Percentiles rank a stretch among this genome's conserved stretches.
Conservation (phyloP, 306 rosid genomes). For the Myrica gale region DNA sequence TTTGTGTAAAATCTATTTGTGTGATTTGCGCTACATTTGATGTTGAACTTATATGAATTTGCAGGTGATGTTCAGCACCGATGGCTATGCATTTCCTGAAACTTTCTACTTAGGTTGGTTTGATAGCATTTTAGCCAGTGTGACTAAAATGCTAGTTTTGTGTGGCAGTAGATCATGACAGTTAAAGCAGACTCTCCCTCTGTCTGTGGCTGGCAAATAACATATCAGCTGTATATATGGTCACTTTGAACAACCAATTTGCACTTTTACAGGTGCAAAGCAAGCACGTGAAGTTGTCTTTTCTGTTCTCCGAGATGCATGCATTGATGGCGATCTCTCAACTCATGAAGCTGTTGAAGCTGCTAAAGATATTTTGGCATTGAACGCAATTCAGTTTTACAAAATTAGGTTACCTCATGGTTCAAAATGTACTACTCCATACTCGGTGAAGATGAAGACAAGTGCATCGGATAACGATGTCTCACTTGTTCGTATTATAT, state of each 20-base stretch:
- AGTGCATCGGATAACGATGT: slow-evolving; percentile 35
- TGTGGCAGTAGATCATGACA: background rate
- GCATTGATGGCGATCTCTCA: slow-evolving; percentile 77
- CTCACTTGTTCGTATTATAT: slow-evolving; percentile 70
- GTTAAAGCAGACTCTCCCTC: background rate
- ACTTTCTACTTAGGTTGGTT: slow-evolving; percentile 77
- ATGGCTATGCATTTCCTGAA: slow-evolving; percentile 82
- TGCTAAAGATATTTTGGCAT: slow-evolving; percentile 68
- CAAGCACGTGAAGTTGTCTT: slow-evolving; percentile 71
- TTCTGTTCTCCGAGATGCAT: slow-evolving; percentile 69
- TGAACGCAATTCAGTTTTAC: slow-evolving; percentile 67
- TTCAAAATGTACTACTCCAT: slow-evolving; percentile 30
- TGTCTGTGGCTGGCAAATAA: background rate
- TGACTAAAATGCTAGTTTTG: background rate
- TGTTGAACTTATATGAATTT: slow-evolving; percentile 31
- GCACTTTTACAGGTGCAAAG: slow-evolving; percentile 67
- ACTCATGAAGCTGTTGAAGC: slow-evolving; percentile 72
- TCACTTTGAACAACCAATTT: slow-evolving; percentile 21
- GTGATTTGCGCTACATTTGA: slow-evolving; percentile 11
- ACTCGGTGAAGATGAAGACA: slow-evolving; percentile 32
- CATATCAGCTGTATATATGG: background rate
- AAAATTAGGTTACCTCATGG: slow-evolving; percentile 43
- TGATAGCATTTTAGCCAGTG: background rate
- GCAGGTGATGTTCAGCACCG: slow-evolving; percentile 98
- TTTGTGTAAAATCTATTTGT: background rate